Evolutionary conservation across 2,329 filamentous ascomycete species (phyloP), one percentile per base, ranked within the genome.

Genomic region (Monosporascus sp.): DNA sequence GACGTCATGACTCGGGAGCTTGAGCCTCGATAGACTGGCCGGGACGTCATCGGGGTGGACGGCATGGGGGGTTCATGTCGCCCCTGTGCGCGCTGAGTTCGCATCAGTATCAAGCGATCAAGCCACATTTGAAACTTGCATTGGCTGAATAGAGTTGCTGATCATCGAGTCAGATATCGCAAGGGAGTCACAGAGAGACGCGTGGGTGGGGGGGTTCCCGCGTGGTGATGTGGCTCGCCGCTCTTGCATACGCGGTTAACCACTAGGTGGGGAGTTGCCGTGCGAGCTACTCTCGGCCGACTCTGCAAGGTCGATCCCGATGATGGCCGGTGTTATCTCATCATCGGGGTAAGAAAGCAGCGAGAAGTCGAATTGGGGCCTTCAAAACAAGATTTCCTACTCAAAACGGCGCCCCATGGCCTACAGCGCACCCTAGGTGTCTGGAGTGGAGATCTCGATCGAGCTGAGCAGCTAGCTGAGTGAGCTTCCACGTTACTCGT

Each of bases 1-100:
- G 63, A 66, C 64, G 64, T 66, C 64, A 66, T 65, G 62, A 56
- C 48, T 46, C 20, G 49, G 50, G n/a, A 22, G 47, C 31, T 52
- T 52, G 49, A 18, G 27, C 36, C 51, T 14, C 39, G 44, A 52
- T 48, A 38, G 31, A 56, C 18, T 45, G n/a, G 15, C 48, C 34
- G 49, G 57, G 55, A 65, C 64, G 64, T 66, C 64, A 66, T 65
- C 49, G 57, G 44, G 55, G 50, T 52, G 54, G 52, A 53, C 51
- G 54, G 53, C 56, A 64, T 54, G 49, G 53, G 53, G 52, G 56
- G 39, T 31, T 31, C 27, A 31, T 31, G 27, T 39, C 9, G 38
- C 38, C 17, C 18, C 17, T 39, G 38, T 18, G 9, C 17, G 9
- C 17, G 17, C 17, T 20, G 38, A 41, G 11, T 20, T n/a, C 17